Conservation (phyloP, 768 basidiomycete genomes). For the Termitomyces sp. region DNA sequence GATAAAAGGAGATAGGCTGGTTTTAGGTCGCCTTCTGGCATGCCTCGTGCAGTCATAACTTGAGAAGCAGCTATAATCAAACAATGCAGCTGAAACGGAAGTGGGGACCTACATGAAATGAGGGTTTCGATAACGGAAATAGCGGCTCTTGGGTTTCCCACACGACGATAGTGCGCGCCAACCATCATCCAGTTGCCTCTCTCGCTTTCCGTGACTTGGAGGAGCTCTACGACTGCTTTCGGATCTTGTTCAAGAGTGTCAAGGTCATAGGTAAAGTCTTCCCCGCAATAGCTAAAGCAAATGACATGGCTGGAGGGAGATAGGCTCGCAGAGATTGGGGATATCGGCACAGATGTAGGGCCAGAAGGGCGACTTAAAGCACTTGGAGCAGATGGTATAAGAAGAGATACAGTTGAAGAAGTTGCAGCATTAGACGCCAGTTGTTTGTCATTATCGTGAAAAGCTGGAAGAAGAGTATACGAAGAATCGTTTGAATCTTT, state of each 20-base stretch:
- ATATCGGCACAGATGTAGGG: neutral
- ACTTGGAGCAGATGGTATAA: neutral
- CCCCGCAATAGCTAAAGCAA: conserved; percentile 36
- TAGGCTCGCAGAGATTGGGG: neutral
- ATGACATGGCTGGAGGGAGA: conserved; percentile 21
- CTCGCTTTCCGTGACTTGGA: conserved; percentile 44
- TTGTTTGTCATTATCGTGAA: neutral
- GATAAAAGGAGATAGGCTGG: conserved; percentile 54
- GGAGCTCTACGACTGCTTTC: conserved; percentile 40
- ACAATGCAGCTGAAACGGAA: conserved; percentile 1
- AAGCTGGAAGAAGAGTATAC: conserved; percentile 6
- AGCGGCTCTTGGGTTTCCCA: conserved; percentile 44
- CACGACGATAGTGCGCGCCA: conserved; percentile 51
- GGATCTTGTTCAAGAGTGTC: conserved; percentile 43
- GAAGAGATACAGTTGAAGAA: conserved; percentile 1
- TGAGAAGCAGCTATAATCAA: conserved; percentile 7
- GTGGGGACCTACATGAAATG: conserved; percentile 40
- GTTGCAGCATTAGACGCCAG: conserved; percentile 10
- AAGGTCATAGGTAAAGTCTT: conserved; percentile 43
- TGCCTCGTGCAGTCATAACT: conserved; percentile 41
- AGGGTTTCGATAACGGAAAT: conserved; percentile 42
- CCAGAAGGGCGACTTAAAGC: neutral
- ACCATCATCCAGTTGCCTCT: conserved; percentile 57
- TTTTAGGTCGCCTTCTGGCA: conserved; percentile 38
- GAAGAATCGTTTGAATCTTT: neutral